Evolutionary conservation across 192 early-diverging fungal species (phyloP), one percentile per base, ranked within the genome.

Genomic region (Dimargaris xerosporica): DNA sequence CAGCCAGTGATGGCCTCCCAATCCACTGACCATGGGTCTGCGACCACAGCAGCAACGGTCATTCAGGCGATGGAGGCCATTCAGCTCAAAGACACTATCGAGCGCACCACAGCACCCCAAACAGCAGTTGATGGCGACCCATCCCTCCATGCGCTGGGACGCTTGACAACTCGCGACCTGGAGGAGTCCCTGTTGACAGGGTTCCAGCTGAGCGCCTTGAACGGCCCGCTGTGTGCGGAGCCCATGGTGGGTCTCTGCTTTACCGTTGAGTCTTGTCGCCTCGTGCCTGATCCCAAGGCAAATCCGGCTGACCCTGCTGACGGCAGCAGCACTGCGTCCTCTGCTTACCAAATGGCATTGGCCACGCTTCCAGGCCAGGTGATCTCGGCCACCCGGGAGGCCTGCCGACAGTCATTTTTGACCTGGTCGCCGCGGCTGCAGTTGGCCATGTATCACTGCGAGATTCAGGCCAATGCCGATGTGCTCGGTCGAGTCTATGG

Each of bases 381-480:
- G 50, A 94, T 99, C 43, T 79, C 93, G 10, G 80, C 86, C 0
- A 80, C 91, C 69, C 82, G 84, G 29, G 93, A 95, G 62, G 86
- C 84, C 12, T 88, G 89, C 62, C 76, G 80, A 52, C 75, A 83
- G 42, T 87, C 86, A 6, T 97, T 97, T 66, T 68, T 99, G 65
- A 79, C 87, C 26, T 98, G 91, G 88, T 96, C 93, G 50, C 91
- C 94, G 16, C 83, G 97, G 15, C 72, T 99, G n/a, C 80, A 88
- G 69, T 71, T 97, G 65, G 97, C 97, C 39, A 96, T 90, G 83
- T 99, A 99, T 66, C 82, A 87, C 1, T 97, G 94, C 68, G 97
- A 96, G 66, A 87, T 99, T 53, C 95, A 99, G 68, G 85, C 93
- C 9, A 82, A 85, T n/a, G 87, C 90, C 0, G 93, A 97, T 28